Conservation (phyloP, 495 filamentous ascomycete species). For the Cudoniella acicularis region DNA sequence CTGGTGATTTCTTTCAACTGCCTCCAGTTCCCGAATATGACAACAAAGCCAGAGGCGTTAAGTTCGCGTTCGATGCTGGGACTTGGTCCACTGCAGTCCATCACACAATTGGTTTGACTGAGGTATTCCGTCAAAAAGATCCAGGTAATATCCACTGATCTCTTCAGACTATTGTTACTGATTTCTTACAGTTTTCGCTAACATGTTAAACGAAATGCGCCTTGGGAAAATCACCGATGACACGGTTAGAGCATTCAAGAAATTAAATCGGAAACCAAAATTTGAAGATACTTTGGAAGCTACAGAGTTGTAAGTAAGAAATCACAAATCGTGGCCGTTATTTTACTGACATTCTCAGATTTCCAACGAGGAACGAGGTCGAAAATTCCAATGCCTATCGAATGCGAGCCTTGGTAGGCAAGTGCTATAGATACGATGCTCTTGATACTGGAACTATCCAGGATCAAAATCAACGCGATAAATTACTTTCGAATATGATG, state of each 20-base stretch:
- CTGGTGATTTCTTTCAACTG: conserved; percentile 96
- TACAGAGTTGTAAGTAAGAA: conserved; percentile 70
- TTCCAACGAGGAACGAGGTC: conserved; percentile 87
- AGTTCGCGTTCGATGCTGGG: conserved; percentile 87
- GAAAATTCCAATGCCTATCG: conserved; percentile 77
- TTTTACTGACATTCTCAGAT: conserved; percentile 46
- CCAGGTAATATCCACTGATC: conserved; percentile 49
- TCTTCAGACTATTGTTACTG: conserved; percentile 5
- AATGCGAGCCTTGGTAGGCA: conserved; percentile 68
- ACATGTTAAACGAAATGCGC: conserved; percentile 97
- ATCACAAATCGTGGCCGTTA: background rate
- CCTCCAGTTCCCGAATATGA: conserved; percentile 79
- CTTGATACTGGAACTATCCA: conserved; percentile 69
- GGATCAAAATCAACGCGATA: conserved; percentile 66
- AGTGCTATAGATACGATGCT: conserved; percentile 62
- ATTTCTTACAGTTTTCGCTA: conserved; percentile 63
- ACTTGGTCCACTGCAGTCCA: conserved; percentile 91
- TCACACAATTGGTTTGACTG: conserved; percentile 91
- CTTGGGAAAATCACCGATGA: conserved; percentile 69
- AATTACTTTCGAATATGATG: conserved; percentile 86
- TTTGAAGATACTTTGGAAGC: conserved; percentile 78
- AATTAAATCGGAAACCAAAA: conserved; percentile 62
- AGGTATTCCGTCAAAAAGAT: conserved; percentile 94
- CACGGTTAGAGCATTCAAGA: conserved; percentile 68
- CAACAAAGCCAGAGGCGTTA: conserved; percentile 58